Evolutionary conservation across 208 protist genomes (phyloP), one percentile per base, ranked within the genome.

Genomic region (Crithidia thermophila): DNA sequence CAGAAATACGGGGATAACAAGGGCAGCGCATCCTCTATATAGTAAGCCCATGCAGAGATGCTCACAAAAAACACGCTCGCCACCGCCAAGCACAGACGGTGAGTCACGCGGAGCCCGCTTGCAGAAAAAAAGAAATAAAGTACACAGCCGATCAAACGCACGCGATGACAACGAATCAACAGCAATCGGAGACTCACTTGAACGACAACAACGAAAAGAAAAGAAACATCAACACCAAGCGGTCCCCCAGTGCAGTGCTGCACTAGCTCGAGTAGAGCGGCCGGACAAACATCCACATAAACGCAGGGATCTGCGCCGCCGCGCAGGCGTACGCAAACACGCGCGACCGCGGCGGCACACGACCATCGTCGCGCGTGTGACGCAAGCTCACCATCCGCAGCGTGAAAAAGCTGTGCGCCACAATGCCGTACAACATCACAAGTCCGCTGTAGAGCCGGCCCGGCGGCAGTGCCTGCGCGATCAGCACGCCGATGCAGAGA

Each of bases 361-460:
- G 79, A 20, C 82, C 80, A 34, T 79, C 75, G 9, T 79, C 76
- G 36, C 64, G 53, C 40, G 60, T 72, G 64, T 84, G 82, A 33
- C 76, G 51, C 1, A 69, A 65, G 28, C 46, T 52, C 2, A 90
- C 20, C 6, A 55, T 66, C 27, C 81, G 81, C 10, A 68, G 34
- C 16, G 69, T 67, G 47, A 91, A 90, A 55, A 82, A 87, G 53
- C 59, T 63, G 66, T 79, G 76, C 36, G 85, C 75, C n/a, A 75
- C 8, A 34, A 81, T 18, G 2, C 58, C 50, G 62, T 93, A 95
- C 51, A 72, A 28, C 74, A 73, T 18, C 86, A 78, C 27, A 45
- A 62, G 47, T 67, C 65, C 39, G 14, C 52, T 72, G 42, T 62
- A 61, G 36, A 64, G 37, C 14, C 39, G 63, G 39, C 72, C 39